These are phyloP conservation scores for Fusarium drepaniforme DNA, from an alignment of 2,329 filamentous ascomycete species.

Conservation along the genomic window DNA sequence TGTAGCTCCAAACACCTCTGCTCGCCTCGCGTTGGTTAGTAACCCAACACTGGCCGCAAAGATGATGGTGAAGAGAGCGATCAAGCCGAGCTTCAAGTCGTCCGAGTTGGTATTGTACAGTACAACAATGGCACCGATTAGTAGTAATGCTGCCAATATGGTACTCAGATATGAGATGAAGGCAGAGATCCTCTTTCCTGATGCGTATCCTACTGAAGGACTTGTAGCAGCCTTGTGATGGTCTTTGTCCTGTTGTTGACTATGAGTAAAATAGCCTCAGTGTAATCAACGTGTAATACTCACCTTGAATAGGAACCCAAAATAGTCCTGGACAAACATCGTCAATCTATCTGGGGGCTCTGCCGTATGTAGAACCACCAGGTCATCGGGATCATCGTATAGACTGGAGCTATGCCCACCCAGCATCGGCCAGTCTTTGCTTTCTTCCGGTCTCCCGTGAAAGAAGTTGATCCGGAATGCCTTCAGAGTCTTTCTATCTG, in stretches of 20 bases:
- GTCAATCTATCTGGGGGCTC: slow-evolving; percentile 14
- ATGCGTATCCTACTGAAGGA: slow-evolving; percentile 3
- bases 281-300: background rate
- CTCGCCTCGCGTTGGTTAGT: slow-evolving; percentile 13
- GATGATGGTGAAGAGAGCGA: slow-evolving; percentile 12
- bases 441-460: slow-evolving; percentile 1
- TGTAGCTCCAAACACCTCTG: slow-evolving; percentile 15
- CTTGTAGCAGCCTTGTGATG: background rate
- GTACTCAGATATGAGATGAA: slow-evolving; percentile 19
- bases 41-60: slow-evolving; percentile 15
- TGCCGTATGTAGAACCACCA: slow-evolving; percentile 3
- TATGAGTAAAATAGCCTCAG: background rate
- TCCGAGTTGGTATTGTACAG: slow-evolving; percentile 14
- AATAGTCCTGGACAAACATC: slow-evolving; percentile 12
- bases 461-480: slow-evolving; percentile 16
- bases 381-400: slow-evolving; percentile 15
- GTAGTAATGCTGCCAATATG: slow-evolving; percentile 9
- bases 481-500: slow-evolving; percentile 10
- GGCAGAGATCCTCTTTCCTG: slow-evolving; percentile 6
- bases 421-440: slow-evolving; percentile 10
- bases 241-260: background rate
- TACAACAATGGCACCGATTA: slow-evolving; percentile 18
- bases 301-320: slow-evolving; percentile 15
- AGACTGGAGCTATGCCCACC: slow-evolving; percentile 7
- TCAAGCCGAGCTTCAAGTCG: slow-evolving; percentile 14